These are phyloP conservation scores for Colletotrichum liriopes DNA, from an alignment of 2,329 filamentous ascomycete species.

Conservation along the genomic window DNA sequence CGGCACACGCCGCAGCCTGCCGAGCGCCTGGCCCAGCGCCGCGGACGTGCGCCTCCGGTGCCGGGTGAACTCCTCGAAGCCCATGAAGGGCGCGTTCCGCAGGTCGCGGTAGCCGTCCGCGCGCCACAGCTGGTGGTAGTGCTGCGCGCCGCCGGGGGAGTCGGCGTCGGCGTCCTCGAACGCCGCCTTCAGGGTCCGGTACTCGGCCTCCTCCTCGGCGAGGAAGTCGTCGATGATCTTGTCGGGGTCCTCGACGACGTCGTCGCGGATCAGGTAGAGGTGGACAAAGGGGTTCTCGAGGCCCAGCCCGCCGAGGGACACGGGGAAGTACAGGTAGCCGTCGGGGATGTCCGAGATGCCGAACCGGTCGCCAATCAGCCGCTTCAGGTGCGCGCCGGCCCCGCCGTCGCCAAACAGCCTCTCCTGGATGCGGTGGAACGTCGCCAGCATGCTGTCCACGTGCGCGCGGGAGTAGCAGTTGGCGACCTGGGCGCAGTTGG, in stretches of 20 bases:
- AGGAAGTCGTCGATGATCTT: constrained; percentile 48
- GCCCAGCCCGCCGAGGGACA: constrained; percentile 57
- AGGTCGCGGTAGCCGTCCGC: constrained; percentile 40
- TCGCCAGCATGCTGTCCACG: constrained; percentile 68
- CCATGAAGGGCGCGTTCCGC: constrained; percentile 53
- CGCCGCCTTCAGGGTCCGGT: constrained; percentile 49
- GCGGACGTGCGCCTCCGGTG: constrained; percentile 53
- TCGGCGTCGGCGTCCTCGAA: constrained; percentile 49
- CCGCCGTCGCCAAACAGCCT: constrained; percentile 61
- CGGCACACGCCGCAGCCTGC: constrained; percentile 49
- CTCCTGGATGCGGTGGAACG: constrained; percentile 67
- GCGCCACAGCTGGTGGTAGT: constrained; percentile 10
- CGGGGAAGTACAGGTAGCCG: constrained; percentile 59
- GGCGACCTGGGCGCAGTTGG: constrained; percentile 71
- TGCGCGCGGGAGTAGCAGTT: constrained; percentile 69
- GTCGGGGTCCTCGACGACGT: constrained; percentile 46
- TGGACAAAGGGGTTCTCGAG: constrained; percentile 54
- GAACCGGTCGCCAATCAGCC: constrained; percentile 66
- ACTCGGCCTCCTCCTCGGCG: constrained; percentile 53
- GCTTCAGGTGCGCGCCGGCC: constrained; percentile 61
- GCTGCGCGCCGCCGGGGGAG: constrained; percentile 30
- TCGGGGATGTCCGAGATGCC: constrained; percentile 54
- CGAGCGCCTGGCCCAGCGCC: constrained; percentile 48
- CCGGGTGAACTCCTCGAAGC: constrained; percentile 56
- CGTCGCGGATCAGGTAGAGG: constrained; percentile 48